Percentiles rank a stretch among this genome's conserved stretches.
Conservation (phyloP, 495 filamentous ascomycete species). For the Podospora conica region DNA sequence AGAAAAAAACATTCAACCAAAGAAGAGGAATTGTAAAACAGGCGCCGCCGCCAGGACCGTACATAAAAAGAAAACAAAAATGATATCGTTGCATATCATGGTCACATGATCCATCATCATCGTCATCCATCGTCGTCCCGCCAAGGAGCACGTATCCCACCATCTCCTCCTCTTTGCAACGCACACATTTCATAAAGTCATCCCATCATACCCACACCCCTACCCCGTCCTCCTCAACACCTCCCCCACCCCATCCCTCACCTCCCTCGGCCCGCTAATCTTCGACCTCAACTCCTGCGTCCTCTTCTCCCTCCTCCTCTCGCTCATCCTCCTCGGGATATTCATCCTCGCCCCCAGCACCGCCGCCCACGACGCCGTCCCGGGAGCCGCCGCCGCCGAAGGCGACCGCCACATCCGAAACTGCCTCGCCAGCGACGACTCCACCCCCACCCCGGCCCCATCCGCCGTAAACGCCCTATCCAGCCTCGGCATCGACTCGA, state of each 20-base stretch:
- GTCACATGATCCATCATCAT: background rate
- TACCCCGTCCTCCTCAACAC: slow-evolving; percentile 39
- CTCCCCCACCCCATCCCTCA: slow-evolving; percentile 47
- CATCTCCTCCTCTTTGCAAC: too few relatives aligned
- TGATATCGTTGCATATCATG: background rate
- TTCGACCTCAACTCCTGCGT: slow-evolving; percentile 59
- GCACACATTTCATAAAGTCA: background rate
- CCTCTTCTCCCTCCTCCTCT: slow-evolving; percentile 57
- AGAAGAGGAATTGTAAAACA: background rate
- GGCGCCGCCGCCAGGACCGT: background rate
- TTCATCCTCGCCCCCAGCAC: slow-evolving; percentile 36
- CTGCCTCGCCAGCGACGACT: slow-evolving; percentile 13
- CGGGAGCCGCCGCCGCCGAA: background rate
- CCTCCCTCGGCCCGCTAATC: slow-evolving; percentile 51
- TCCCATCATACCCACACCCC: background rate
- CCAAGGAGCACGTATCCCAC: too few relatives aligned
- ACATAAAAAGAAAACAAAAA: background rate
- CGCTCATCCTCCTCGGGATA: slow-evolving; percentile 51
- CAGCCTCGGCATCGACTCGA: slow-evolving; percentile 30
- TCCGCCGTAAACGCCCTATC: slow-evolving; percentile 25
- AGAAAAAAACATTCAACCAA: background rate
- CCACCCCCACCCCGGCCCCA: slow-evolving; percentile 24
- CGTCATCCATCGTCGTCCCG: background rate
- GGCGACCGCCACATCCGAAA: slow-evolving; percentile 16
- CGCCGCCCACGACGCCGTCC: slow-evolving; percentile 3